These are phyloP conservation scores for Vaccinium darrowii DNA, from an alignment of 148 eudicot species.

Conservation along the genomic window DNA sequence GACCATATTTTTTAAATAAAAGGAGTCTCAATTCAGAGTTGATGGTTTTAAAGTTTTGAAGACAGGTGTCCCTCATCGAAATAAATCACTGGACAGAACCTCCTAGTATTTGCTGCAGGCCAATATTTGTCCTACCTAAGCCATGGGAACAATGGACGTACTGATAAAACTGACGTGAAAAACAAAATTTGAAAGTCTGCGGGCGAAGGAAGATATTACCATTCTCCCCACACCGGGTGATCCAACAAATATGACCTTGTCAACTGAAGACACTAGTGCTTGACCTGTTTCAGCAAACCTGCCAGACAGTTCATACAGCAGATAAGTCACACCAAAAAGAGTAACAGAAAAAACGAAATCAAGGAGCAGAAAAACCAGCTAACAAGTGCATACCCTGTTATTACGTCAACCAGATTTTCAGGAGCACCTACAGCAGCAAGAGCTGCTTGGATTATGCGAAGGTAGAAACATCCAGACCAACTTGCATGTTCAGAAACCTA, in stretches of 20 bases:
- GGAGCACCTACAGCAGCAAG: constrained; percentile 99
- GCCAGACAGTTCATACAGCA: constrained; percentile 23
- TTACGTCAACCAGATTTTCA: constrained; percentile 95
- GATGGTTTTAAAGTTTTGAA: neutral
- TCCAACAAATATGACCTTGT: constrained; percentile 98
- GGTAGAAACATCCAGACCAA: constrained; percentile 98
- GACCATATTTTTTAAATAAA: constrained; percentile 9
- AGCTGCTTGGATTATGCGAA: constrained; percentile 92
- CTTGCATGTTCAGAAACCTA: constrained; percentile 99
- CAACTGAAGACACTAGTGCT: constrained; percentile 94
- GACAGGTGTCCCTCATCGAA: neutral
- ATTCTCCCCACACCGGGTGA: constrained; percentile 95
- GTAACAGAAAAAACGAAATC: neutral
- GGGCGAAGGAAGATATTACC: constrained; percentile 41
- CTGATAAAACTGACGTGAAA: constrained; percentile 1
- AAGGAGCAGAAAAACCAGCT: constrained; percentile 12
- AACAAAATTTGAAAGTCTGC: neutral
- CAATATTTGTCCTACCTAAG: constrained; percentile 1
- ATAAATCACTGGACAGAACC: neutral
- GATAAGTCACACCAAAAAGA: constrained; percentile 13
- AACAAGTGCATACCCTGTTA: constrained; percentile 69
- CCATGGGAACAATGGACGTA: neutral
- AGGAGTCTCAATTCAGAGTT: neutral
- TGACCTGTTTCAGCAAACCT: constrained; percentile 99
- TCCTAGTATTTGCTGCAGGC: neutral